Conservation (phyloP, 2,329 filamentous ascomycete genomes). For the Xylariaceae sp. region DNA sequence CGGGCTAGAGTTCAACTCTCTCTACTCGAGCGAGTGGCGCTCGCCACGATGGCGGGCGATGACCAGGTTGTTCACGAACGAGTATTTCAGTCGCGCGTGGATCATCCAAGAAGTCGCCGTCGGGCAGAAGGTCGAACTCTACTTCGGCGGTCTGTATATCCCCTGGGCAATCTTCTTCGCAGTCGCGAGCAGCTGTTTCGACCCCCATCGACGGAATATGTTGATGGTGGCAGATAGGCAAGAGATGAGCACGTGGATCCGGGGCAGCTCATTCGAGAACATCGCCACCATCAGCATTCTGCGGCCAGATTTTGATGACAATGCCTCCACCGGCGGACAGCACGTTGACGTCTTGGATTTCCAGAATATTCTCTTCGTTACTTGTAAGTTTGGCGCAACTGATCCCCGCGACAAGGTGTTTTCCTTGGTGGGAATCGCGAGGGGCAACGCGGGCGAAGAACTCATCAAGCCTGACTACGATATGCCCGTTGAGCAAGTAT, state of each 20-base stretch:
- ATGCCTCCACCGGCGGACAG: not conserved
- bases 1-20: not conserved
- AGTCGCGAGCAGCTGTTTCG: not conserved
- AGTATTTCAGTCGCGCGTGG: constrained; percentile 20
- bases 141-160: constrained; percentile 16
- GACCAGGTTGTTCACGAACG: constrained; percentile 10
- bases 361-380: constrained; percentile 10
- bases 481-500: constrained; percentile 12
- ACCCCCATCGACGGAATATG: constrained; percentile 2
- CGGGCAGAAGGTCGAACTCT: constrained; percentile 5
- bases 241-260: constrained; percentile 2
- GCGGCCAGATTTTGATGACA: not conserved
- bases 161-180: not conserved
- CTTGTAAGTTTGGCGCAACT: constrained; percentile 6
- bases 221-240: constrained; percentile 1
- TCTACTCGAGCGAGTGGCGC: not conserved
- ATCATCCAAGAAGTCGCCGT: constrained; percentile 18
- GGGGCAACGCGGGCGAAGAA: not conserved
- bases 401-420: constrained; percentile 19
- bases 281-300: constrained; percentile 8
- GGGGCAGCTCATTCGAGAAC: constrained; percentile 6
- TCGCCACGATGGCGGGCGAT: constrained; percentile 8
- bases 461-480: constrained; percentile 11
- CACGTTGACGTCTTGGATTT: not conserved
- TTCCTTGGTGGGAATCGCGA: constrained; percentile 9